Conservation (phyloP, 1,139 yeast genomes). For the Scheffersomyces illinoinensis region DNA sequence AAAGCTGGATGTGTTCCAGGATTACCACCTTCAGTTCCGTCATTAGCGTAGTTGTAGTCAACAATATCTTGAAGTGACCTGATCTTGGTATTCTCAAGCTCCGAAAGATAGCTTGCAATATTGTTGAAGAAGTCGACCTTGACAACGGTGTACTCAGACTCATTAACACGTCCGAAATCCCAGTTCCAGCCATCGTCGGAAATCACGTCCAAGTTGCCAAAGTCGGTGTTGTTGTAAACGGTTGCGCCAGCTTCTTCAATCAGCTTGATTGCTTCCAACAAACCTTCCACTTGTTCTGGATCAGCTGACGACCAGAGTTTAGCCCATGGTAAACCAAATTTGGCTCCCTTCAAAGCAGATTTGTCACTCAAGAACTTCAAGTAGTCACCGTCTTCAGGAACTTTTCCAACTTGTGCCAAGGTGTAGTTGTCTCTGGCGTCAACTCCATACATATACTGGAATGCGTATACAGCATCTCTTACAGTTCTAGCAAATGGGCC, state of each 20-base stretch:
- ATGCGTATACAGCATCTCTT: constrained; percentile 20
- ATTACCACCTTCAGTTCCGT: constrained; percentile 21
- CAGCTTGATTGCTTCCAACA: constrained; percentile 12
- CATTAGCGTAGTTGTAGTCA: constrained; percentile 15
- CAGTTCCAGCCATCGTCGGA: constrained; percentile 24
- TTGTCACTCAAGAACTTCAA: constrained; percentile 17
- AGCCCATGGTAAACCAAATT: constrained; percentile 23
- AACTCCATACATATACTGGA: constrained; percentile 22
- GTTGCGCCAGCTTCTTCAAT: constrained; percentile 21
- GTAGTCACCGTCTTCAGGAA: constrained; percentile 21
- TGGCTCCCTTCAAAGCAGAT: constrained; percentile 20
- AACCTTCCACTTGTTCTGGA: constrained; percentile 11
- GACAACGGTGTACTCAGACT: constrained; percentile 23
- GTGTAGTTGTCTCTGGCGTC: constrained; percentile 19
- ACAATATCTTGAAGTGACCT: constrained; percentile 19
- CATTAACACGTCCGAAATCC: constrained; percentile 19
- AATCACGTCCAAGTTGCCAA: constrained; percentile 18
- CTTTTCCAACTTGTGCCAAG: constrained; percentile 17
- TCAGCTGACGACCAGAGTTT: constrained; percentile 17
- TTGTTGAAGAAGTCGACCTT: constrained; percentile 24
- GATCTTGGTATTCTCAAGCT: constrained; percentile 18
- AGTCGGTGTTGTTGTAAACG: constrained; percentile 20
- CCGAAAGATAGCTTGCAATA: constrained; percentile 16
- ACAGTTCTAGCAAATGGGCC: constrained; percentile 23
- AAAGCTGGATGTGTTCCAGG: constrained; percentile 18